Conservation (phyloP, 352 stramenopile species). For the Pythium apleroticum region DNA sequence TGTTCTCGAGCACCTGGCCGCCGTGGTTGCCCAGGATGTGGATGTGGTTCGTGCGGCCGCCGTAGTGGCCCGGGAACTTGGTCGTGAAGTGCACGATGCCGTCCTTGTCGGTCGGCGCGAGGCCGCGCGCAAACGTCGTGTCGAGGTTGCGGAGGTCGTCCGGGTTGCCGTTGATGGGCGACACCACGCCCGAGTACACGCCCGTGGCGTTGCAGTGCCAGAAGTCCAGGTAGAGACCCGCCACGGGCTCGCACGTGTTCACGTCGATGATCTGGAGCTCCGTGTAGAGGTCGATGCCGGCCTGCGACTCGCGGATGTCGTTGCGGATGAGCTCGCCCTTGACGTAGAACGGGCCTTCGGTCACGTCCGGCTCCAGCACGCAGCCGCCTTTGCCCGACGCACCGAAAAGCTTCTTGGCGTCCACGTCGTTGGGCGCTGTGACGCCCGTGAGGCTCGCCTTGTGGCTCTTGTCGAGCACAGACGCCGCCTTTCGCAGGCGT, state of each 20-base stretch:
- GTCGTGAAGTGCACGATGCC: constrained; percentile 16
- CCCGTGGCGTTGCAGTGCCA: constrained; percentile 23
- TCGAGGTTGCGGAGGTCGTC: constrained; percentile 10
- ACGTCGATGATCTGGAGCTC: constrained; percentile 23
- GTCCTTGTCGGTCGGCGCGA: constrained; percentile 12
- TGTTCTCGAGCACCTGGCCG: constrained; percentile 15
- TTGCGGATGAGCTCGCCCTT: constrained; percentile 13
- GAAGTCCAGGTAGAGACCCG: constrained; percentile 15
- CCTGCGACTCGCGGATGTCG: constrained; percentile 17
- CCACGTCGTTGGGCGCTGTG: not conserved
- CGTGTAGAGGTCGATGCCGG: constrained; percentile 15
- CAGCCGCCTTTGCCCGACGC: not conserved
- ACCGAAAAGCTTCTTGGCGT: constrained; percentile 2
- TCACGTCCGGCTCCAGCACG: constrained; percentile 20
- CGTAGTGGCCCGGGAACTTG: constrained; percentile 22
- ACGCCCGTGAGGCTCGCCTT: constrained; percentile 7
- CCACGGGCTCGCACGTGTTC: constrained; percentile 19
- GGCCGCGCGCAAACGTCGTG: constrained; percentile 9
- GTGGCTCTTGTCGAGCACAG: constrained; percentile 16
- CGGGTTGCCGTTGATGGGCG: constrained; percentile 8
- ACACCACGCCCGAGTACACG: constrained; percentile 21
- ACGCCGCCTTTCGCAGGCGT: not conserved
- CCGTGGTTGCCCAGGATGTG: constrained; percentile 20
- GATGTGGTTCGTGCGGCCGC: constrained; percentile 12
- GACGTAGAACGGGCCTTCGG: constrained; percentile 20